Evolutionary conservation across 441 rosid species (phyloP).

Genomic region (Biscutella laevigata): DNA sequence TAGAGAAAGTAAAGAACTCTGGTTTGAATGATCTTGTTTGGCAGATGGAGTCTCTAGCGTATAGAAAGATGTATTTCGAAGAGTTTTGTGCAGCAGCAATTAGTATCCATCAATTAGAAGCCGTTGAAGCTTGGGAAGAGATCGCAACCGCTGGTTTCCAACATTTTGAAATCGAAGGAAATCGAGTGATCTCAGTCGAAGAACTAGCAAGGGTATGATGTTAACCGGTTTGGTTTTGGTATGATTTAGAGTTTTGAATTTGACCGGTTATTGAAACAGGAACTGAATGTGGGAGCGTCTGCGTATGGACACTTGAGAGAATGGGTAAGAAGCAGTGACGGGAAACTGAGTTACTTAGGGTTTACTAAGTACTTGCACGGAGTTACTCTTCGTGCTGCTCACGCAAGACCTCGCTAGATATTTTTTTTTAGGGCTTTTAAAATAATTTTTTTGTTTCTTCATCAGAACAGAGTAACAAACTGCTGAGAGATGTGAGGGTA

Average conservation of each 20-base stretch:
- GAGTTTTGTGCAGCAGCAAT: constrained; percentile 91
- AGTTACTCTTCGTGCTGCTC: constrained; percentile 76
- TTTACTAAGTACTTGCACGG: constrained; percentile 91
- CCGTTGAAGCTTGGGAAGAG: constrained; percentile 78
- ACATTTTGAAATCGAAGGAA: constrained; percentile 77
- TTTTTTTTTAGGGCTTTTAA: not conserved
- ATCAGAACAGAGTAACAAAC: constrained; percentile 11
- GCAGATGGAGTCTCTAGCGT: constrained; percentile 74
- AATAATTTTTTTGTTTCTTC: not conserved
- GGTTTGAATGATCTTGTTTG: not conserved
- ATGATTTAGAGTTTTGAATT: not conserved
- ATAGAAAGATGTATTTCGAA: constrained; percentile 77
- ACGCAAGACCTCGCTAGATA: constrained; percentile 64
- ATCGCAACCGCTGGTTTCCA: constrained; percentile 64
- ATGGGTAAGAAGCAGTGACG: constrained; percentile 72
- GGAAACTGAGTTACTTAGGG: constrained; percentile 78
- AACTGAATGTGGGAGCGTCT: constrained; percentile 71
- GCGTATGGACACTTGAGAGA: constrained; percentile 61
- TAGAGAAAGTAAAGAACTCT: not conserved
- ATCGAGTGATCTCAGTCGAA: constrained; percentile 66
- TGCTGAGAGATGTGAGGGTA: constrained; percentile 8
- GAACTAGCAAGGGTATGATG: constrained; percentile 70
- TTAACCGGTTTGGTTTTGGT: not conserved
- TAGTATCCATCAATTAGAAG: constrained; percentile 78
- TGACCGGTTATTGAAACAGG: constrained; percentile 35